phyloP scores from a whole-genome alignment of 192 early-diverging fungal genomes.

The Umbelopsis ramanniana region DNA sequence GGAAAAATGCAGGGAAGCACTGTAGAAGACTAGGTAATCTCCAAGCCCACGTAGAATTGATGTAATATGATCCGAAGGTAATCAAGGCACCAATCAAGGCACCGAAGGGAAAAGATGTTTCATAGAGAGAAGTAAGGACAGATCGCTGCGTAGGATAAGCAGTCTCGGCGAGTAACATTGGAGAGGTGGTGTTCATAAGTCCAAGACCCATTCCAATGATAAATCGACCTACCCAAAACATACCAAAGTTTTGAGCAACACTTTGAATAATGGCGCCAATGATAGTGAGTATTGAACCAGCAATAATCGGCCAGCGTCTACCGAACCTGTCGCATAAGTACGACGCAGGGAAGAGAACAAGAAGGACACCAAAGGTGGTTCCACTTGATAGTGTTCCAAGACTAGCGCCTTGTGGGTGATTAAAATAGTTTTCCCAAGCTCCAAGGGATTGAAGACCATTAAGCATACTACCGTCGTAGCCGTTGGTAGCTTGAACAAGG shows the following conservation, averaged over 20 bases:
- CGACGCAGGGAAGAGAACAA: not conserved
- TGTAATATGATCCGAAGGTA: slow-evolving; percentile 20
- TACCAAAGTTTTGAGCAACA: slow-evolving; percentile 16
- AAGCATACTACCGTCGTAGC: slow-evolving; percentile 29
- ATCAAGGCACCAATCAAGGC: slow-evolving; percentile 21
- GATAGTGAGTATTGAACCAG: slow-evolving; percentile 10
- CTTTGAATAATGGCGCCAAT: slow-evolving; percentile 23
- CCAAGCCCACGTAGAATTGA: slow-evolving; percentile 26
- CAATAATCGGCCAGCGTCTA: slow-evolving; percentile 24
- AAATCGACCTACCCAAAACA: slow-evolving; percentile 19
- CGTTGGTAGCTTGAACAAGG: slow-evolving; percentile 17
- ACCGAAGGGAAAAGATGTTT: slow-evolving; percentile 17
- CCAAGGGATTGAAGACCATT: slow-evolving; percentile 25
- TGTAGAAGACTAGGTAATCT: slow-evolving; percentile 26
- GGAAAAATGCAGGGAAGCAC: not conserved
- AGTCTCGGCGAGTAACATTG: slow-evolving; percentile 21
- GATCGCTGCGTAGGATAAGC: slow-evolving; percentile 26
- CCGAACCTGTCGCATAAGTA: slow-evolving; percentile 18
- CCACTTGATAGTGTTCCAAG: slow-evolving; percentile 26
- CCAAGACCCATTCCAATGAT: slow-evolving; percentile 22
- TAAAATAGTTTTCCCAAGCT: slow-evolving; percentile 19
- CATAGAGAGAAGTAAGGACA: slow-evolving; percentile 7
- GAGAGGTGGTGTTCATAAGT: not conserved
- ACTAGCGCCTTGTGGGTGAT: slow-evolving; percentile 11
- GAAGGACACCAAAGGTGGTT: slow-evolving; percentile 8